Evolutionary conservation across 176 grass and related monocot genomes (phyloP), one percentile per base, ranked within the genome.

Genomic region (Aegilops longissima): DNA sequence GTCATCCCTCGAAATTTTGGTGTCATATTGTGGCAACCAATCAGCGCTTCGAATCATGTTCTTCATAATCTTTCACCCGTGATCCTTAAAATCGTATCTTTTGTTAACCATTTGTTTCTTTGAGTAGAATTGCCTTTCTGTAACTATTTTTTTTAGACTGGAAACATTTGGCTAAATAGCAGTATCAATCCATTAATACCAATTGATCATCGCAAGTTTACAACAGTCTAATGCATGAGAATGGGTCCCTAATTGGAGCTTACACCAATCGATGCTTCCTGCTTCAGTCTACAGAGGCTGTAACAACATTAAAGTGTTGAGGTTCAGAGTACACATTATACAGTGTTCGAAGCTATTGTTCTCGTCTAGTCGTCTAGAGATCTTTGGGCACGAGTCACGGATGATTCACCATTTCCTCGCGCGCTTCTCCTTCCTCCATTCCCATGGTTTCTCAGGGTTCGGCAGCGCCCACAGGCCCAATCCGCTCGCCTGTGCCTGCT

Each of bases 401-500:
- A 21, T 12, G 25, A 3, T 25, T 88, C 74, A 94, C 12, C 16
- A 18, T 81, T 42, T 66, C 49, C 82, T 65, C 5, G 81, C 80
- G 42, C 61, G 86, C 27, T 72, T 82, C 29, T 80, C 80, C 71
- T 90, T 96, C 70, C 93, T 93, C 93, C 93, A 96, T 76, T 96
- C 90, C 96, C 96, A 98, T 88, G 96, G 93, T 75, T 94, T 91
- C 49, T 94, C 82, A 2, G 93, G 90, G 65, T 96, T 75, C 0
- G 79, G 62, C 58, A 42, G 80, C 59, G 88, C 70, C 96, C 93
- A 96, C 30, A 98, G 79, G 9, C 96, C 96, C 10, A 79, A 42
- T 11, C 80, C 33, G 4, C 78, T 86, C 17, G 3, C 54, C 21
- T 61, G 72, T 42, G 92, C 96, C 36, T 98, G 78, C 36, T 82